Conservation (phyloP, 352 stramenopile species). For the Globisporangium acanthophoron region DNA sequence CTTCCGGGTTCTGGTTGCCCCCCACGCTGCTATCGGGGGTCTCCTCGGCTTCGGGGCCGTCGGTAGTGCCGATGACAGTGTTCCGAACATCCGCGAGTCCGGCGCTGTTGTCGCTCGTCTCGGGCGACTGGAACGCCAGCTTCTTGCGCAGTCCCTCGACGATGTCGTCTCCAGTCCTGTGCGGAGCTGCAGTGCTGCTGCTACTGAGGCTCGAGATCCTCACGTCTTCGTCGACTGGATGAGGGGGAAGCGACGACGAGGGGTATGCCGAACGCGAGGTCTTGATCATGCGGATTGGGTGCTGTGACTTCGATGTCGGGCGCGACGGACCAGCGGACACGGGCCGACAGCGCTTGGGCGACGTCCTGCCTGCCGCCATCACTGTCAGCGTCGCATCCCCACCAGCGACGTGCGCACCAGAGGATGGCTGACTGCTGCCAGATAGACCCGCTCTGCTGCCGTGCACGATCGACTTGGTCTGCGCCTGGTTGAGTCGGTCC, state of each 20-base stretch:
- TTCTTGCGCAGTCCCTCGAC: not conserved
- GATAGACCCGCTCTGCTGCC: slow-evolving; percentile 6
- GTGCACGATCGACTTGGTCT: slow-evolving; percentile 32
- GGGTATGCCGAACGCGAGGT: slow-evolving; percentile 53
- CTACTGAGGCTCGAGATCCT: not conserved
- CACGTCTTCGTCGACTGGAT: not conserved
- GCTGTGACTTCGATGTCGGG: slow-evolving; percentile 22
- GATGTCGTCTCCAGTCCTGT: not conserved
- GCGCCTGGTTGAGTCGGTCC: slow-evolving; percentile 35
- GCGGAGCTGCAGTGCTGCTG: not conserved
- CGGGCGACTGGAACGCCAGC: slow-evolving; percentile 1
- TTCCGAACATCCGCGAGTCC: not conserved
- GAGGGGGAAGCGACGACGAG: slow-evolving; percentile 5
- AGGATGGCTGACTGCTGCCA: slow-evolving; percentile 7
- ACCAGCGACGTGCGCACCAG: slow-evolving; percentile 1
- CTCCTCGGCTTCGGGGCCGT: slow-evolving; percentile 4
- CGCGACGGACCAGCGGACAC: slow-evolving; percentile 56
- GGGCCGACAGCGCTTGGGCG: slow-evolving; percentile 56
- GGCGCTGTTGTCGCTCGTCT: not conserved
- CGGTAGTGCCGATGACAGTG: not conserved
- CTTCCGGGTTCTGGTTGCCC: not conserved
- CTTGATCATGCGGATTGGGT: slow-evolving; percentile 32
- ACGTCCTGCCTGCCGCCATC: slow-evolving; percentile 36
- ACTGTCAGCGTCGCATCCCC: slow-evolving; percentile 9
- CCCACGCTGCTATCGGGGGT: not conserved